phyloP scores from a whole-genome alignment of 768 basidiomycete species.

The Leccinum subtestaceum region DNA sequence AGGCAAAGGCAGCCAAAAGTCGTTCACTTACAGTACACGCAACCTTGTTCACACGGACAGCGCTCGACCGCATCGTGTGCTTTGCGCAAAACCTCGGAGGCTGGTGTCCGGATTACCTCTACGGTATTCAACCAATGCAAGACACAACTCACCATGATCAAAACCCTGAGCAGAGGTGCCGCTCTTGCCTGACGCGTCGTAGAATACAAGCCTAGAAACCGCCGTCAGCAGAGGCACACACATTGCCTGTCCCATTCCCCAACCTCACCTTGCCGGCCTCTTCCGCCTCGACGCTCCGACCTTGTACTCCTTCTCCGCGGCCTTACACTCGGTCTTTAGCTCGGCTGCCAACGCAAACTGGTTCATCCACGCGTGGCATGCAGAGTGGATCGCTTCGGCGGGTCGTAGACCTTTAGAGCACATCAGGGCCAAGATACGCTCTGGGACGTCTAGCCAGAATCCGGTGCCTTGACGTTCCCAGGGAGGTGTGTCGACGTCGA shows the following conservation, averaged over 20 bases:
- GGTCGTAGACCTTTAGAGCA: slow-evolving; percentile 53
- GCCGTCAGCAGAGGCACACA: neutral
- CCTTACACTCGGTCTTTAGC: slow-evolving; percentile 81
- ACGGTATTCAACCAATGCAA: neutral
- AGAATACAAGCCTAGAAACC: slow-evolving; percentile 67
- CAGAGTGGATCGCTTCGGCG: slow-evolving; percentile 82
- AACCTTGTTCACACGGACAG: slow-evolving; percentile 71
- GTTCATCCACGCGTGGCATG: slow-evolving; percentile 81
- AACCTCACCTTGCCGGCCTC: slow-evolving; percentile 50
- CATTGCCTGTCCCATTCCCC: neutral
- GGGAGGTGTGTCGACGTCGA: slow-evolving; percentile 74
- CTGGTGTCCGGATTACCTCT: slow-evolving; percentile 33
- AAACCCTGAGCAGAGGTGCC: slow-evolving; percentile 78
- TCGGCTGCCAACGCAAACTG: slow-evolving; percentile 68
- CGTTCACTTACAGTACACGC: slow-evolving; percentile 56
- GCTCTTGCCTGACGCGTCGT: slow-evolving; percentile 68
- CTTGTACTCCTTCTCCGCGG: slow-evolving; percentile 70
- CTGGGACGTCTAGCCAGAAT: slow-evolving; percentile 76
- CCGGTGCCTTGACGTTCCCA: slow-evolving; percentile 75
- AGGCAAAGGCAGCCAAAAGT: neutral
- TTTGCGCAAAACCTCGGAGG: slow-evolving; percentile 51
- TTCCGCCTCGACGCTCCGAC: slow-evolving; percentile 50
- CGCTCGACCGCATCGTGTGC: slow-evolving; percentile 55
- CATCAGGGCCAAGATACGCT: slow-evolving; percentile 50
- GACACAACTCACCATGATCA: slow-evolving; percentile 59